Evolutionary conservation across 345 rosid species (phyloP), one percentile per base, ranked within the genome.

Genomic region (Bretschneidera sinensis): DNA sequence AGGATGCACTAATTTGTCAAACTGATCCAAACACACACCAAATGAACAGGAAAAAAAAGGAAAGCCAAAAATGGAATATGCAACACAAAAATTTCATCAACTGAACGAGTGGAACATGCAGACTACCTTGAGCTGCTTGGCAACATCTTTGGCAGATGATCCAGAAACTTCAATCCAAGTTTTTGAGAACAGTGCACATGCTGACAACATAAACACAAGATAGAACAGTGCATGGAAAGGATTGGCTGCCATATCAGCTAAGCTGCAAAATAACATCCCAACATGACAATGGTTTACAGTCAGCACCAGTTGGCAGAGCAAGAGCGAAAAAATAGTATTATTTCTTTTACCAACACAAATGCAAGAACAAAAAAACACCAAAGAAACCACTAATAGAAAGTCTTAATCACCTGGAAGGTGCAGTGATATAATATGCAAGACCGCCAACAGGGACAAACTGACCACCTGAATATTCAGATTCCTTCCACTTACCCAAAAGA

Each of bases 111-210:
- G n/a, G n/a, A n/a, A n/a, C n/a, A n/a, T n/a, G n/a, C n/a, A n/a
- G 9, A 15, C 22, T 76, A 84, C 96, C 90, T 86, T 88, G 33
- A 88, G 92, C 78, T 88, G 96, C 79, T 82, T 88, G 54, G 96
- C 92, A 50, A 88, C 96, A 61, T 88, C 92, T 68, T 50, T 84
- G 9, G 96, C 96, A 48, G 92, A 84, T 28, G 96, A 88, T 25
- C 96, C 96, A 28, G 92, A 88, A 56, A 88, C 96, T 68, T 88
- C 96, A 70, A 88, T 88, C 96, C 96, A 88, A 48, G 96, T 84
- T 70, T 88, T 88, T 55, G 96, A 88, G 82, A 88, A 88, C 33
- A 88, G 77, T 16, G 96, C 96, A 67, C 96, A 88, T 0, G 96
- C 96, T 0, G 88, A 72, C 59, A 88, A 64, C 96, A 88, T 88